phyloP scores from a whole-genome alignment of 139 green algal species.

The Chlamydomonas schloesseri region DNA sequence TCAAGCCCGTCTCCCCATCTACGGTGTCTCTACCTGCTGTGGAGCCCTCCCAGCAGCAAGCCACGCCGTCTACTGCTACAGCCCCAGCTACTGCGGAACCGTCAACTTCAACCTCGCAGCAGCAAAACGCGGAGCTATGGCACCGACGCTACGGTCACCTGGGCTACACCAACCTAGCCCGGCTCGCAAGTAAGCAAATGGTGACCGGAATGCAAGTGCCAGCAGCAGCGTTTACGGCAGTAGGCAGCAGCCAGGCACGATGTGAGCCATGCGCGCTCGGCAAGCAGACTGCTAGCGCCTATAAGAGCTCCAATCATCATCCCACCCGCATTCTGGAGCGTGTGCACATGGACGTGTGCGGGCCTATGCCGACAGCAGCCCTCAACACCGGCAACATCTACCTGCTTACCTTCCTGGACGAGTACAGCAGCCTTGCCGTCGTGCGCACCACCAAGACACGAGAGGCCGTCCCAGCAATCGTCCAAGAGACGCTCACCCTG shows the following conservation, averaged over 20 bases:
- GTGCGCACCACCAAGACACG: not conserved
- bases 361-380: not conserved
- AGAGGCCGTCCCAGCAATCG: not conserved
- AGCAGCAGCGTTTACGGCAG: not conserved
- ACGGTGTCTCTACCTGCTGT: too few species aligned
- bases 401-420: constrained; percentile 41
- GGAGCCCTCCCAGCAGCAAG: too few species aligned
- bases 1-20: too few species aligned
- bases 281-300: not conserved
- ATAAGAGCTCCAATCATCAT: not conserved
- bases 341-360: constrained; percentile 38
- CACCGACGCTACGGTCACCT: not conserved
- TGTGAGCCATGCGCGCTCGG: not conserved
- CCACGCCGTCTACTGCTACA: too few species aligned
- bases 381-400: not conserved
- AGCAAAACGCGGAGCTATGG: not conserved
- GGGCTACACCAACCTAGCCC: not conserved
- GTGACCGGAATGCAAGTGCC: not conserved
- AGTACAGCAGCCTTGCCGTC: not conserved
- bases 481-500: not conserved
- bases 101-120: not conserved
- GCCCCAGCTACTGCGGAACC: too few species aligned
- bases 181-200: not conserved
- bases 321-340: not conserved
- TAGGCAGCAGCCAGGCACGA: not conserved